Conservation (phyloP, 1,284 basidiomycete genomes). For the Acaromyces ingoldii region DNA sequence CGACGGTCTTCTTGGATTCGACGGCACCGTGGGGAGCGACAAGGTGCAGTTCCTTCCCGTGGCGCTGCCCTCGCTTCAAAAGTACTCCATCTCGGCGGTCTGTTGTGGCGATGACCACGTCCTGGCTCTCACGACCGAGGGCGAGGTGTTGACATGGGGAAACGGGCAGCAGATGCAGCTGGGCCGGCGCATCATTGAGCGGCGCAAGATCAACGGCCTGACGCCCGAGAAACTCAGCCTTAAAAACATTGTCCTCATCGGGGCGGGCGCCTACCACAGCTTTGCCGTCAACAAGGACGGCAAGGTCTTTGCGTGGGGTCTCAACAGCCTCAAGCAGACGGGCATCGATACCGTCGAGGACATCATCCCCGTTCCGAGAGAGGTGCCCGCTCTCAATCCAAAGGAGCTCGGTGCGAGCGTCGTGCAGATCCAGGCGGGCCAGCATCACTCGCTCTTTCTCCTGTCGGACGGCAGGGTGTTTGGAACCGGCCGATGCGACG, state of each 20-base stretch:
- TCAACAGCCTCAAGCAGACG: constrained; percentile 72
- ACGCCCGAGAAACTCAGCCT: constrained; percentile 71
- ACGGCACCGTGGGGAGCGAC: constrained; percentile 56
- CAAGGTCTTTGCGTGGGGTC: constrained; percentile 82
- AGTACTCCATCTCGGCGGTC: constrained; percentile 65
- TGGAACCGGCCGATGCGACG: constrained; percentile 72
- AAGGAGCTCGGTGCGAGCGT: constrained; percentile 57
- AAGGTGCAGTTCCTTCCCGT: constrained; percentile 41
- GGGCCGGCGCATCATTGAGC: constrained; percentile 58
- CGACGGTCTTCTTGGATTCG: constrained; percentile 81
- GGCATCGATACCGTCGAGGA: constrained; percentile 58
- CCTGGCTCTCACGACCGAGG: constrained; percentile 75
- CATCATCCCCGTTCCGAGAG: constrained; percentile 65
- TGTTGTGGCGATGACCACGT: constrained; percentile 81
- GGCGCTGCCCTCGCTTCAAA: constrained; percentile 52
- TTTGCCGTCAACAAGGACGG: constrained; percentile 81
- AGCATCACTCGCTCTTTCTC: constrained; percentile 82
- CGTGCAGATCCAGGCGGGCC: constrained; percentile 66
- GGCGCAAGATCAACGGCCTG: constrained; percentile 76
- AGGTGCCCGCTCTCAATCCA: constrained; percentile 65
- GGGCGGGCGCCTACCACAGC: constrained; percentile 76
- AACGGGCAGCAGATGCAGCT: constrained; percentile 81
- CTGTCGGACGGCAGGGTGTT: constrained; percentile 76
- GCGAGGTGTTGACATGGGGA: constrained; percentile 72
- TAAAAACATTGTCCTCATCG: constrained; percentile 70